Evolutionary conservation across 345 rosid species (phyloP), one percentile per base, ranked within the genome.

Genomic region (Eucalyptus viminalis): DNA sequence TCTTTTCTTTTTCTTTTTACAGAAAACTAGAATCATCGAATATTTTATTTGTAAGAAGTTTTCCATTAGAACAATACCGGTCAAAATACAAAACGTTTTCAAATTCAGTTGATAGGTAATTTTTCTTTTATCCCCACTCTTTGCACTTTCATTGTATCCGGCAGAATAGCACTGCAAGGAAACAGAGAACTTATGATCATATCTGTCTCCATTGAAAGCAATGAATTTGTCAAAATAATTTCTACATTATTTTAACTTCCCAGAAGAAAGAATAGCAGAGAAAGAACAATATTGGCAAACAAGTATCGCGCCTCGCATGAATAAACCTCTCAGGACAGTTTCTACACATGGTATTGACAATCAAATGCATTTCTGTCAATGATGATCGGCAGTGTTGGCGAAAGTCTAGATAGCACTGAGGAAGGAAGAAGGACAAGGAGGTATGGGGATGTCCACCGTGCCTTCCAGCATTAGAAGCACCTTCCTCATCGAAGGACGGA

Each of bases 401-500:
- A 17, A 40, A 86, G 72, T 54, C 53, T 85, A 89, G 16, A 91
- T 87, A 13, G 89, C 11, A 65, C 58, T 91, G 7, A 91, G 50
- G 76, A 88, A 88, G 31, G 91, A 87, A 34, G 89, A 9, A 67
- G 89, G 85, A 34, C 53, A 24, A 65, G 89, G 89, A 65, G 89
- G 89, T 47, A 14, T 49, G 14, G 89, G 92, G 40, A 90, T 88
- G 86, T 90, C 90, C 25, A 88, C 90, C 10, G 91, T 90, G 86
- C 91, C 91, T 86, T 87, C 89, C 54, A 87, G 51, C 89, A 87
- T 87, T 14, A 91, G 65, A 11, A 90, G 76, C 49, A 92, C 92
- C 89, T 88, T 92, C 51, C 89, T 89, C 89, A 67, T 87, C 3
- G 89, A 65, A 67, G 86, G 89, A 31, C 89, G 89, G 22, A 91